These are phyloP conservation scores for Suillus paluster DNA, from an alignment of 768 basidiomycete species.

Conservation along the genomic window DNA sequence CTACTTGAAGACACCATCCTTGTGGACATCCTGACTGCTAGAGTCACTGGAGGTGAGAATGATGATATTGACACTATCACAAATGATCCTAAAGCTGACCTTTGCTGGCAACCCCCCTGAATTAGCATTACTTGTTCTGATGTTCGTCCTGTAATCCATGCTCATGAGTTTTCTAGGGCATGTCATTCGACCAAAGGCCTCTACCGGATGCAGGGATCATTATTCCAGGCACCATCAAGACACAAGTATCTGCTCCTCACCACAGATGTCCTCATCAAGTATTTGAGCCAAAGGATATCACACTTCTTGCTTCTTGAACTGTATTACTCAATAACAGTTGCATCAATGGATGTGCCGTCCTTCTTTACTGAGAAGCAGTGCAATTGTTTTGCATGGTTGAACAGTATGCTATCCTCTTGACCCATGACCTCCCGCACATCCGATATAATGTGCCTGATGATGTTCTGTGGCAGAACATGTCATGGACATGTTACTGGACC, in stretches of 20 bases:
- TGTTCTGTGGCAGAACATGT: too few species aligned
- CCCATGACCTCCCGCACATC: conserved; percentile 3
- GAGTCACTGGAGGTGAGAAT: neutral
- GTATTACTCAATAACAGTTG: conserved; percentile 9
- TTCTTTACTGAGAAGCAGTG: neutral
- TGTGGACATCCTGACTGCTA: neutral
- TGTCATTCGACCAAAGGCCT: neutral
- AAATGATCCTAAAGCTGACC: neutral
- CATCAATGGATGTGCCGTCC: conserved; percentile 15
- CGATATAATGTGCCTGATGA: too few species aligned
- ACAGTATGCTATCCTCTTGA: conserved; percentile 12
- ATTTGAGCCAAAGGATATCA: too few species aligned
- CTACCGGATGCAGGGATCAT: neutral
- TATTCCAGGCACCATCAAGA: neutral
- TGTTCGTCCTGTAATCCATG: neutral
- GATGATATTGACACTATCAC: neutral
- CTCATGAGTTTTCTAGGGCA: neutral
- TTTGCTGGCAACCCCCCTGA: neutral
- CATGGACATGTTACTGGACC: too few species aligned
- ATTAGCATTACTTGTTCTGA: neutral
- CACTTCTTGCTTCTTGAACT: too few species aligned
- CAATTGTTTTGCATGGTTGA: too few species aligned
- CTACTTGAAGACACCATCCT: neutral
- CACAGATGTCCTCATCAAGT: neutral
- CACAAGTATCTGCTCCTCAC: neutral